Evolutionary conservation across 2,329 filamentous ascomycete species (phyloP), one percentile per base, ranked within the genome.

Genomic region (Coccinonectria pachysandricola): DNA sequence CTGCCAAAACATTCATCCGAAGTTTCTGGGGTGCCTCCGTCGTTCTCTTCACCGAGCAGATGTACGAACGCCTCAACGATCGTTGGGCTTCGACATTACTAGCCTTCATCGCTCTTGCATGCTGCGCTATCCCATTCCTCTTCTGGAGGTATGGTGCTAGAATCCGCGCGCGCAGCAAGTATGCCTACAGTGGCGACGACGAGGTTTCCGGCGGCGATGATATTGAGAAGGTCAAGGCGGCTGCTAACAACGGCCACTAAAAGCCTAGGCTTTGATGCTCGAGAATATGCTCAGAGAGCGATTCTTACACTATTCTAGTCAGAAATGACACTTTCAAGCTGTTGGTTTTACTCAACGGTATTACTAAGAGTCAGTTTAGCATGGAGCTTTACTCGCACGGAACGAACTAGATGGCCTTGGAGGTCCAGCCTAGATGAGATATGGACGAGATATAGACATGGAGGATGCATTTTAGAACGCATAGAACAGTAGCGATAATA

Each of bases 11-110:
- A 0, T 87, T 75, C 47, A 63, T 88, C 32, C 71, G 82, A 13
- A 79, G 72, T 10, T 79, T 87, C 57, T 91, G 82, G 79, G 84
- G 83, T 43, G 84, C 82, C 1, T 67, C 58, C 2, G 73, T 76
- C 1, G 82, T 88, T 0, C 66, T 92, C 2, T 91, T 91, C 56
- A 88, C 83, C 0, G 65, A 69, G 38, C 81, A 88, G 53, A 88
- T 91, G 82, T 86, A 84, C 53, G 52, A 65, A 24, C 66, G 75
- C 3, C 62, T 88, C 9, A 75, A 75, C 7, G 66, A 85, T 52
- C 74, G 84, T 49, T 88, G 83, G 82, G 83, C 83, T 0, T 75
- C 72, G 25, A 67, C 68, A 0, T 62, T 91, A 7, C 57, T 91
- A 7, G 82, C 70, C 0, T 87, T 87, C 42, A 64, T 92, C 40